Evolutionary conservation across 2,329 filamentous ascomycete genomes (phyloP), one percentile per base, ranked within the genome.

Genomic region (Coniochaeta sp.): DNA sequence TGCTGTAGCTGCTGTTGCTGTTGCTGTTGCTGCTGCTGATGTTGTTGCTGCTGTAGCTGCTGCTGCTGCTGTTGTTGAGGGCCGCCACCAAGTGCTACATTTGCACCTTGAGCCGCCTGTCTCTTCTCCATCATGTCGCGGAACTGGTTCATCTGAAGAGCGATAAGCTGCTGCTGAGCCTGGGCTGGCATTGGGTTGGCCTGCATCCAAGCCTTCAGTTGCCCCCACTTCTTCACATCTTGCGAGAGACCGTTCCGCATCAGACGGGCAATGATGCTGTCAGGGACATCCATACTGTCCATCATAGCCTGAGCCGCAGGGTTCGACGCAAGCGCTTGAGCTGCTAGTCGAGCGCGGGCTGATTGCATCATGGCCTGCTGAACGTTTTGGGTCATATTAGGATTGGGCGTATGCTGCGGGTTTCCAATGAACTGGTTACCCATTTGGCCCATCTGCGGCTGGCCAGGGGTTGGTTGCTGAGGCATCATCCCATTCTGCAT

Each of bases 141-240:
- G 59, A 79, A 80, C 58, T 80, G 78, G 57, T 68, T 67, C 19
- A 72, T 65, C 60, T 80, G 78, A 6, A 75, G 58, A 1, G 60
- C 62, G 3, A 62, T 62, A 14, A 80, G 68, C 58, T 74, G 72
- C 6, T 59, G 64, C 24, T 73, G 72, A 9, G 72, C 58, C 2
- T 68, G 61, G 5, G 70, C 68, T 0, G 72, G 63, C 1, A 77
- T 61, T 57, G 71, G 73, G 55, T 75, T 76, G 57, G 74, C 72
- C 10, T 62, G 62, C 4, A 79, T 63, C 75, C 76, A 81, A 1
- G 65, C 60, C 65, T 77, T 79, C 12, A 82, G 68, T 3, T 80
- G 77, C 17, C 71, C 70, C 80, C 80, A 82, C 62, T 78, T 82
- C 67, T 79, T 80, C 5, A 79, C 65, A 0, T 81, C 77, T 0